phyloP scores from a whole-genome alignment of 805 yeast species.

The Lipomyces chichibuensis region DNA sequence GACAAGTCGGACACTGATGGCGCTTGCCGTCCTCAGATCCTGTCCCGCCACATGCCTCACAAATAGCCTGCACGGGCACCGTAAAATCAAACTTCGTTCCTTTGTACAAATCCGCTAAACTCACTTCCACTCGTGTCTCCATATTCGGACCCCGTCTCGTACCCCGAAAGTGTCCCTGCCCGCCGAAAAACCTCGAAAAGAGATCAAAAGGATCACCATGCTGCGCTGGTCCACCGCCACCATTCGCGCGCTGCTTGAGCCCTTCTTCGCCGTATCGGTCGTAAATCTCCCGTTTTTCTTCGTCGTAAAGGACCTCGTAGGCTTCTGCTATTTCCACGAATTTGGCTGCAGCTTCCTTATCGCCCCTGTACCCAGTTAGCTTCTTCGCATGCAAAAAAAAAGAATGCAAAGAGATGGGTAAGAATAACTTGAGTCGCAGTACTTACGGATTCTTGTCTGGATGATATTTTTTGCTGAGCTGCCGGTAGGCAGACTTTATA shows the following conservation, averaged over 20 bases:
- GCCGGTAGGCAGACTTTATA: conserved; percentile 82
- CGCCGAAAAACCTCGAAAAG: conserved; percentile 66
- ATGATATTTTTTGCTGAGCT: conserved; percentile 80
- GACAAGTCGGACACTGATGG: conserved; percentile 67
- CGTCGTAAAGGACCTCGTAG: conserved; percentile 77
- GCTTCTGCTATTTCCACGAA: conserved; percentile 94
- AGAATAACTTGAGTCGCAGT: not conserved
- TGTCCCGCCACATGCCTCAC: conserved; percentile 77
- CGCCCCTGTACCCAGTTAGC: conserved; percentile 48
- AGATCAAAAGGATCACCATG: conserved; percentile 54
- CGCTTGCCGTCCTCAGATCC: conserved; percentile 81
- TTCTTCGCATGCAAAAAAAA: not conserved
- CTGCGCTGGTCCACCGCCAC: conserved; percentile 45
- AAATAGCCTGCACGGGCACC: conserved; percentile 70
- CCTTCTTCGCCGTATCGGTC: conserved; percentile 82
- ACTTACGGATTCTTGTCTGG: conserved; percentile 83
- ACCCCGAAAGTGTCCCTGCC: conserved; percentile 44
- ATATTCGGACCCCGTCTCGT: conserved; percentile 65
- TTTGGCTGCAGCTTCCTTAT: conserved; percentile 79
- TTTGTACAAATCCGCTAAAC: conserved; percentile 66
- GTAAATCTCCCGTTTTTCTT: conserved; percentile 67
- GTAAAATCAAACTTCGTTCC: conserved; percentile 68
- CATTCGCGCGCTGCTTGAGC: conserved; percentile 51
- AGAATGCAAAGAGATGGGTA: too few relatives aligned
- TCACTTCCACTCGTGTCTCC: conserved; percentile 57